These are phyloP conservation scores for Mallotus nudiflorus DNA, from an alignment of 345 rosid genomes.

Conservation along the genomic window DNA sequence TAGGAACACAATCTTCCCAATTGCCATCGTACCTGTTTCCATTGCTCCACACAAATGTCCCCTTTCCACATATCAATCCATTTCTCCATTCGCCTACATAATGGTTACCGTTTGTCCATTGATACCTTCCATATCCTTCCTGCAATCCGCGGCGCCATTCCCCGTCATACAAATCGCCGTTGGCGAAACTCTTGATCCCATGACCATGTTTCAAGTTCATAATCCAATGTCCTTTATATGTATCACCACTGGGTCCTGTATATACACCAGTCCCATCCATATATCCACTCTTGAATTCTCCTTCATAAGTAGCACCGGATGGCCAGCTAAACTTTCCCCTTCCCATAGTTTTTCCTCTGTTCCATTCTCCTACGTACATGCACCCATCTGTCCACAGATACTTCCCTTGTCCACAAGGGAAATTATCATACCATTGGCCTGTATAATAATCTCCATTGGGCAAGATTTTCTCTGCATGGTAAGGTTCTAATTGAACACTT, in stretches of 20 bases:
- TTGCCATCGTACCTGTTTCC: conserved; percentile 68
- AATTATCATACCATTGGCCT: conserved; percentile 82
- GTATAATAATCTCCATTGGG: conserved; percentile 86
- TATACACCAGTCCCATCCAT: conserved; percentile 89
- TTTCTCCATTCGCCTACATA: conserved; percentile 82
- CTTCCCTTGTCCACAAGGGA: conserved; percentile 84
- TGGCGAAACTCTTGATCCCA: conserved; percentile 55
- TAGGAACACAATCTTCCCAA: conserved; percentile 88
- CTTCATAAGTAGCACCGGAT: conserved; percentile 81
- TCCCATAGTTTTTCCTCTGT: conserved; percentile 78
- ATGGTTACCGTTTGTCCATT: conserved; percentile 58
- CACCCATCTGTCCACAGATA: conserved; percentile 93
- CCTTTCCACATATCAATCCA: conserved; percentile 64
- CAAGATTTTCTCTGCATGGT: conserved; percentile 64
- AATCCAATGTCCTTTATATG: conserved; percentile 79
- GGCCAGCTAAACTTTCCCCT: conserved; percentile 91
- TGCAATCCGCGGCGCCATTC: conserved; percentile 83
- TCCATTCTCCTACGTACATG: conserved; percentile 86
- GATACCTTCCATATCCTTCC: conserved; percentile 78
- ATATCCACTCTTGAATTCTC: conserved; percentile 86
- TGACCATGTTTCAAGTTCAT: conserved; percentile 91
- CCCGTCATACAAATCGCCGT: conserved; percentile 85
- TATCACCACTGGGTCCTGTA: conserved; percentile 55
- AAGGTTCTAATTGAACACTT: conserved; percentile 35
- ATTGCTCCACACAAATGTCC: conserved; percentile 65